phyloP scores from a whole-genome alignment of 306 rosid species.

The Biancaea sappan region DNA sequence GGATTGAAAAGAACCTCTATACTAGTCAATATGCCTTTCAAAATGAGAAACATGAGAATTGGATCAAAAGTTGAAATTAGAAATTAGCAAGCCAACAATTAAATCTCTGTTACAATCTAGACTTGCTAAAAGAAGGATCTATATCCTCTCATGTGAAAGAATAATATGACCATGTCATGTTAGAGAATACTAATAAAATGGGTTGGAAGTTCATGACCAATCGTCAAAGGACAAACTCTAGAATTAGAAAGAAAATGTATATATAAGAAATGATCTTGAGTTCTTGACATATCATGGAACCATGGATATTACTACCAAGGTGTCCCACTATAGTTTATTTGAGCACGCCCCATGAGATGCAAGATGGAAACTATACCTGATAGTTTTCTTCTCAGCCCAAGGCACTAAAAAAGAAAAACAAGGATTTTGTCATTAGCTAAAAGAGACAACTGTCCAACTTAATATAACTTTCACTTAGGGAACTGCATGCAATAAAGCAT shows the following conservation, averaged over 20 bases:
- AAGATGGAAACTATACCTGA: neutral
- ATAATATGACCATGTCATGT: too few relatives aligned
- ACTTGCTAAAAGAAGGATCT: conserved; percentile 6
- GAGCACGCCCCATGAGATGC: neutral
- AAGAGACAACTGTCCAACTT: neutral
- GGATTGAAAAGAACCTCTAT: neutral
- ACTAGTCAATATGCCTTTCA: neutral
- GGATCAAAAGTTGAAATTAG: neutral
- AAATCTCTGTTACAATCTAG: neutral
- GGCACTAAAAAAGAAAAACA: neutral
- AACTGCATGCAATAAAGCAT: neutral
- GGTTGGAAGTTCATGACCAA: neutral
- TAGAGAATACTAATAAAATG: too few relatives aligned
- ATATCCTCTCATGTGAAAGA: too few relatives aligned
- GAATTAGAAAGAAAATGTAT: neutral
- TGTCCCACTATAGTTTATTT: neutral
- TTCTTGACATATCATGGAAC: neutral
- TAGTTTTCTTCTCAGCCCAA: neutral
- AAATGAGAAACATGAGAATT: neutral
- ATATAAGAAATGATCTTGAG: neutral
- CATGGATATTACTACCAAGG: neutral
- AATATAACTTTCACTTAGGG: neutral
- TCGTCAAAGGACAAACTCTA: neutral
- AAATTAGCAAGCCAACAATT: neutral
- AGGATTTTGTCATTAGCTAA: neutral